A percentile compares a stretch with the other conserved stretches of the same genome.
phyloP scores from a whole-genome alignment of 306 rosid species.

The Ormosia emarginata region DNA sequence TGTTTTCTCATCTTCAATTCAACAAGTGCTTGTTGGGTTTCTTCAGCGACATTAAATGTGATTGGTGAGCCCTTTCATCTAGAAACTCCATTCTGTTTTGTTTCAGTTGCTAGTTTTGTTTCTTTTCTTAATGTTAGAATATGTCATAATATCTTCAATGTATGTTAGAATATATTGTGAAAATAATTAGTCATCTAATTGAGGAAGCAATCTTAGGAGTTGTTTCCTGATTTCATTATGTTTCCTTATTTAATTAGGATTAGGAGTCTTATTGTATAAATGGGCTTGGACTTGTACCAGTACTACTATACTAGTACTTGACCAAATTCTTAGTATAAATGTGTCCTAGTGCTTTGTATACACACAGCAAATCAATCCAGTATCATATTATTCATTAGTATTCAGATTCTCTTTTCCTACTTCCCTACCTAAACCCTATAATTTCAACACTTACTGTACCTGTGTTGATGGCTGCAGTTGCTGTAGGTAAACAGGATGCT shows the following conservation, averaged over 20 bases:
- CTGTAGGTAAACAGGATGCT: slow-evolving; percentile 32
- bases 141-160: not conserved
- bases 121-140: not conserved
- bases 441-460: slow-evolving; percentile 23
- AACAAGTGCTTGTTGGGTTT: not conserved
- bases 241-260: not conserved
- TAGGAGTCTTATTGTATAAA: not conserved
- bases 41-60: not conserved
- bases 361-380: not conserved
- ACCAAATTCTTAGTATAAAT: not conserved
- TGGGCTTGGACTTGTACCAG: not conserved
- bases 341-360: not conserved
- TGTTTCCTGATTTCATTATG: not conserved
- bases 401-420: not conserved
- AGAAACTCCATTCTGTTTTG: not conserved
- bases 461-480: slow-evolving; percentile 41
- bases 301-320: not conserved
- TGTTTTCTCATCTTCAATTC: not conserved
- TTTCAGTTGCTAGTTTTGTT: not conserved
- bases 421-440: not conserved
- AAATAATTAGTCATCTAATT: not conserved
- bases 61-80: not conserved
- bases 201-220: not conserved
- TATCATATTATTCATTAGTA: not conserved
- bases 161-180: not conserved